These are phyloP conservation scores for Penicillium arizonense DNA, from an alignment of 495 filamentous ascomycete species.

Conservation along the genomic window DNA sequence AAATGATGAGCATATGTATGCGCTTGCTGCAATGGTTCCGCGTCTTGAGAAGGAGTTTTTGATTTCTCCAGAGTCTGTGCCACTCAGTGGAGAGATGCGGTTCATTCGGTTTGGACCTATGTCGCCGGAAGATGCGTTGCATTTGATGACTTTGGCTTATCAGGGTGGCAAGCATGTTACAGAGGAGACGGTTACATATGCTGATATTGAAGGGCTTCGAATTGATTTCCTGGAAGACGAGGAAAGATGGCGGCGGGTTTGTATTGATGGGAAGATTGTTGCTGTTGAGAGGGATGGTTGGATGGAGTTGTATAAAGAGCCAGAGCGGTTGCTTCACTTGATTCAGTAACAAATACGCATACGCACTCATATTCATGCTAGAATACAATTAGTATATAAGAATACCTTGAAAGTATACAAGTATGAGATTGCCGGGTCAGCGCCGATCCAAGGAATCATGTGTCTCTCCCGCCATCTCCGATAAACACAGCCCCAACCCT, in stretches of 20 bases:
- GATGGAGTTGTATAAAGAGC: slow-evolving; percentile 59
- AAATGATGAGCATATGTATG: slow-evolving; percentile 58
- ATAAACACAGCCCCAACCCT: neutral
- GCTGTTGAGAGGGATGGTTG: slow-evolving; percentile 66
- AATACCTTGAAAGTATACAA: neutral
- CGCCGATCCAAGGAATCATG: neutral
- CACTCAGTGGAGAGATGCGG: slow-evolving; percentile 63
- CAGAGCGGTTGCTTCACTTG: slow-evolving; percentile 23
- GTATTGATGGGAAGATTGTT: slow-evolving; percentile 85
- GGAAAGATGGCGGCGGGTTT: slow-evolving; percentile 76
- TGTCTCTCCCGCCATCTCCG: slow-evolving; percentile 1
- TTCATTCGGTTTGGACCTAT: slow-evolving; percentile 73
- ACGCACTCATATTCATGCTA: neutral
- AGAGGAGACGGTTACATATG: slow-evolving; percentile 61
- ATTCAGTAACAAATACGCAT: slow-evolving; percentile 9
- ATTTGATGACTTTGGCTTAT: slow-evolving; percentile 75
- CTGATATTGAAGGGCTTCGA: slow-evolving; percentile 57
- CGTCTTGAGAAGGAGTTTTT: slow-evolving; percentile 77
- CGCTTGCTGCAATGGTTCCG: slow-evolving; percentile 70
- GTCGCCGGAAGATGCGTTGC: slow-evolving; percentile 61
- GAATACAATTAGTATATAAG: neutral
- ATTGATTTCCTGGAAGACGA: slow-evolving; percentile 64
- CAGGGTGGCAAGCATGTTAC: slow-evolving; percentile 68
- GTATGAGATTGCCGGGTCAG: too few relatives aligned
- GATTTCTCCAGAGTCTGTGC: slow-evolving; percentile 68